Evolutionary conservation across 139 green algal genomes (phyloP).

Genomic region (Nannochloris sp.): DNA sequence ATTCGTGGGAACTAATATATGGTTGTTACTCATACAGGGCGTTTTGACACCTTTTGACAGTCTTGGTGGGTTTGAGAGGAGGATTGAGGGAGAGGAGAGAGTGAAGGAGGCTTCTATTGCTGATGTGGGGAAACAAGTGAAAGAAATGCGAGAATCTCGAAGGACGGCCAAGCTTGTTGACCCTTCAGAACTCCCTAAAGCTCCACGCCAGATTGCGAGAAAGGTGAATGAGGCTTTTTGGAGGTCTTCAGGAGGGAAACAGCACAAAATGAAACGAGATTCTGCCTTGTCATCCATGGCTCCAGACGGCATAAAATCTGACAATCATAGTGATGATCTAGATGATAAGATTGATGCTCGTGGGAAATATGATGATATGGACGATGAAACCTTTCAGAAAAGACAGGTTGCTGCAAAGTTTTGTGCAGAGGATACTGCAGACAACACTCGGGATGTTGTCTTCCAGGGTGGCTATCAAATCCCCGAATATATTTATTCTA

Average conservation of each 20-base stretch:
- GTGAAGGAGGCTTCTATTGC: constrained; percentile 15
- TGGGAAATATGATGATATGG: constrained; percentile 49
- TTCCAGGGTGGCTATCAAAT: constrained; percentile 63
- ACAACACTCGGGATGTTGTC: constrained; percentile 24
- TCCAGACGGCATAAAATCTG: too few relatives aligned
- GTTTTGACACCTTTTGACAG: constrained; percentile 80
- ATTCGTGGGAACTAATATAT: too few relatives aligned
- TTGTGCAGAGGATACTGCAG: constrained; percentile 2
- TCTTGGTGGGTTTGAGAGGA: constrained; percentile 67
- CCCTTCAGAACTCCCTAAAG: constrained; percentile 37
- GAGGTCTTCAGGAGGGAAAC: constrained; percentile 13
- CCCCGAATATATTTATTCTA: constrained; percentile 41
- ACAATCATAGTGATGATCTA: not conserved
- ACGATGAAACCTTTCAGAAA: constrained; percentile 35
- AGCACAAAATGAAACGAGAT: too few relatives aligned
- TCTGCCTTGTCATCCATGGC: too few relatives aligned
- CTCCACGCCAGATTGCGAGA: constrained; percentile 12
- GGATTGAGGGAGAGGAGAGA: constrained; percentile 17
- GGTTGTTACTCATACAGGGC: constrained; percentile 28
- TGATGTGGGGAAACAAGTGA: constrained; percentile 31
- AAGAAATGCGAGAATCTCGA: constrained; percentile 18
- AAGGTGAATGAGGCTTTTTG: constrained; percentile 39
- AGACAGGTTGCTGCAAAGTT: constrained; percentile 12
- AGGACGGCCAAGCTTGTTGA: constrained; percentile 37
- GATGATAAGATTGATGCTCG: constrained; percentile 23